Percentiles rank a stretch among this genome's conserved stretches.
Evolutionary conservation across 768 basidiomycete genomes (phyloP).

Genomic region (Obba rivulosa): DNA sequence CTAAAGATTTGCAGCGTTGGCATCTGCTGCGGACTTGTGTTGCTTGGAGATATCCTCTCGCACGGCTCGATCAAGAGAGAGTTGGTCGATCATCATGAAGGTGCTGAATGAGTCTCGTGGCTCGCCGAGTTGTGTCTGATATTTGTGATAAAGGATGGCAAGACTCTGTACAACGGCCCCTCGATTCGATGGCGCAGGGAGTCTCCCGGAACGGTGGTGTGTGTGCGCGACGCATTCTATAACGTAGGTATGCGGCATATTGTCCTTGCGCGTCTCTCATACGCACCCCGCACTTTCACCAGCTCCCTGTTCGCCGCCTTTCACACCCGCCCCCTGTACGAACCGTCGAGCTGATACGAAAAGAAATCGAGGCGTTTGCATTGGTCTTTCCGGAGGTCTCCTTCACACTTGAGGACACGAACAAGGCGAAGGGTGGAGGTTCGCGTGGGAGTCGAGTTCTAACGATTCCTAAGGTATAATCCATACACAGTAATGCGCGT

Average conservation of each 20-base stretch:
- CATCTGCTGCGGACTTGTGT: slow-evolving; percentile 75
- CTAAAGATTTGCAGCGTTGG: slow-evolving; percentile 50
- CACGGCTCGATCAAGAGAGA: slow-evolving; percentile 54
- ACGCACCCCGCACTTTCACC: slow-evolving; percentile 6
- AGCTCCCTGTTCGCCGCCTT: slow-evolving; percentile 79
- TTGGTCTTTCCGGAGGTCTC: slow-evolving; percentile 66
- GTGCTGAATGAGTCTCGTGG: slow-evolving; percentile 28
- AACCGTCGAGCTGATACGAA: slow-evolving; percentile 63
- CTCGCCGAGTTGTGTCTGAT: not conserved
- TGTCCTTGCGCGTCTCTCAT: not conserved
- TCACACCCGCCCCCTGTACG: slow-evolving; percentile 58
- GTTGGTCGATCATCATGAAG: slow-evolving; percentile 77
- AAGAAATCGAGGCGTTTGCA: slow-evolving; percentile 68
- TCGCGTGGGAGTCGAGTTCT: slow-evolving; percentile 42
- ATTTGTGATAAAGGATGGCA: slow-evolving; percentile 45
- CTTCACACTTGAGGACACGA: slow-evolving; percentile 61
- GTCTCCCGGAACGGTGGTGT: slow-evolving; percentile 72
- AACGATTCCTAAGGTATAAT: slow-evolving; percentile 63
- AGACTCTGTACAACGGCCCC: slow-evolving; percentile 62
- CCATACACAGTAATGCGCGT: not conserved
- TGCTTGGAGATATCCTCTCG: slow-evolving; percentile 81
- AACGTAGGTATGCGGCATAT: slow-evolving; percentile 50
- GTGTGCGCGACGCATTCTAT: slow-evolving; percentile 85
- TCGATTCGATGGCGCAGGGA: slow-evolving; percentile 74
- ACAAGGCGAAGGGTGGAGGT: slow-evolving; percentile 30